Percentiles rank a stretch among this genome's conserved stretches.
Evolutionary conservation across 805 yeast species (phyloP).

Genomic region (Grigorovia humatica): DNA sequence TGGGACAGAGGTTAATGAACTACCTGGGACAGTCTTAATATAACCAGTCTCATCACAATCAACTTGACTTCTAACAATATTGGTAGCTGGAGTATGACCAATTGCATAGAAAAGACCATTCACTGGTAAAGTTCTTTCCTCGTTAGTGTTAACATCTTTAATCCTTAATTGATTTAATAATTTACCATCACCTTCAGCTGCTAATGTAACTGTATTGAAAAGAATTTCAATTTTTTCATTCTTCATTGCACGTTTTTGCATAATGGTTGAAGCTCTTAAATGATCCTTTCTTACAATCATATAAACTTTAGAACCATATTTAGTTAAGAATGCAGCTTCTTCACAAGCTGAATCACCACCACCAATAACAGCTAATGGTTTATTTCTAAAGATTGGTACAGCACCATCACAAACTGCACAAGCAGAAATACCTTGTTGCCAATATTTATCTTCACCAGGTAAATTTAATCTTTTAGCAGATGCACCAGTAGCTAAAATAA

Average conservation of each 20-base stretch:
- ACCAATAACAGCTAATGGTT: constrained; percentile 95
- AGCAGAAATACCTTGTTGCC: constrained; percentile 99
- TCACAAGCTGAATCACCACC: constrained; percentile 99
- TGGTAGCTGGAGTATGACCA: constrained; percentile 94
- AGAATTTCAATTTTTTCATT: constrained; percentile 86
- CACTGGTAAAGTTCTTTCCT: constrained; percentile 57
- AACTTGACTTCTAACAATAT: constrained; percentile 64
- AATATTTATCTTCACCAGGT: constrained; percentile 95
- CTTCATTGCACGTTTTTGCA: constrained; percentile 84
- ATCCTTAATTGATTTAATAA: constrained; percentile 55
- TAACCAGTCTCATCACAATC: constrained; percentile 85
- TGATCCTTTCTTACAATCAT: constrained; percentile 89
- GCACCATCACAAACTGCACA: constrained; percentile 99
- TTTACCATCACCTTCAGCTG: constrained; percentile 92
- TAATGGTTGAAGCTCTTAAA: constrained; percentile 89
- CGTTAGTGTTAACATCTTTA: constrained; percentile 62
- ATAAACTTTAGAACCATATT: constrained; percentile 93
- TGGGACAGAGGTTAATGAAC: constrained; percentile 71
- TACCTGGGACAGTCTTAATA: constrained; percentile 81
- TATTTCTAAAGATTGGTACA: constrained; percentile 95
- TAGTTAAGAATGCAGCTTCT: constrained; percentile 94
- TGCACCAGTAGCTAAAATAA: constrained; percentile 95
- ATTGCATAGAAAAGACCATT: constrained; percentile 96
- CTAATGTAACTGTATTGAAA: constrained; percentile 74
- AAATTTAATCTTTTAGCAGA: constrained; percentile 88